A percentile compares a stretch with the other conserved stretches of the same genome.
Evolutionary conservation across 306 rosid genomes (phyloP).

Genomic region (apple (Malus domestica)): DNA sequence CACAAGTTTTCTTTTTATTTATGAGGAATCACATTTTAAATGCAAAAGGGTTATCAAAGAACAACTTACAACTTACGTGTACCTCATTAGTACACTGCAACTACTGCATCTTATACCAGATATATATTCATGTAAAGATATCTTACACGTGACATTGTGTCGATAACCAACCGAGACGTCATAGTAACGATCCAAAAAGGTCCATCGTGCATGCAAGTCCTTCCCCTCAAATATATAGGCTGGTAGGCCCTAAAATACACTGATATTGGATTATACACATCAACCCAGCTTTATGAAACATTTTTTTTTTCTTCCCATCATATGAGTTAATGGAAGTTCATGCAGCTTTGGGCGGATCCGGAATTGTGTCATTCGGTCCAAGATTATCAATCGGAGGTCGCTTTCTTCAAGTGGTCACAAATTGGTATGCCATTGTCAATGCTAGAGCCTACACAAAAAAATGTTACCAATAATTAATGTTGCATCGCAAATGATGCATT

Average conservation of each 20-base stretch:
- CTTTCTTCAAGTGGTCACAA: conserved; percentile 51
- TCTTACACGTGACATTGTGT: not conserved
- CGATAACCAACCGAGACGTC: not conserved
- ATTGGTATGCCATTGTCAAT: conserved; percentile 68
- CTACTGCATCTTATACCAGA: not conserved
- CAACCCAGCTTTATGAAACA: not conserved
- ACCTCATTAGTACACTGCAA: too few species aligned
- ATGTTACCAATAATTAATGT: too few species aligned
- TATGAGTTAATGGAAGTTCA: conserved; percentile 18
- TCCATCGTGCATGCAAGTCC: not conserved
- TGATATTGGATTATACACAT: not conserved
- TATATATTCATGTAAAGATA: too few species aligned
- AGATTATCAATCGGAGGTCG: conserved; percentile 55
- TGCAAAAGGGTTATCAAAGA: too few species aligned
- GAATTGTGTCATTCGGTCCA: conserved; percentile 41
- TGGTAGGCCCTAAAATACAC: too few species aligned
- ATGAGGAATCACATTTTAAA: not conserved
- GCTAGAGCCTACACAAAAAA: conserved; percentile 41
- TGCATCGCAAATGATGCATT: not conserved
- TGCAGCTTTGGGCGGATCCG: conserved; percentile 16
- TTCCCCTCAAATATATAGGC: not conserved
- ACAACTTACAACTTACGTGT: too few species aligned
- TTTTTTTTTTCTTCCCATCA: not conserved
- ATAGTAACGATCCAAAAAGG: not conserved
- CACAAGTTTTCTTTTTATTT: too few species aligned